Conservation (phyloP, 305 asterid species). For the Euphrasia arctica region DNA sequence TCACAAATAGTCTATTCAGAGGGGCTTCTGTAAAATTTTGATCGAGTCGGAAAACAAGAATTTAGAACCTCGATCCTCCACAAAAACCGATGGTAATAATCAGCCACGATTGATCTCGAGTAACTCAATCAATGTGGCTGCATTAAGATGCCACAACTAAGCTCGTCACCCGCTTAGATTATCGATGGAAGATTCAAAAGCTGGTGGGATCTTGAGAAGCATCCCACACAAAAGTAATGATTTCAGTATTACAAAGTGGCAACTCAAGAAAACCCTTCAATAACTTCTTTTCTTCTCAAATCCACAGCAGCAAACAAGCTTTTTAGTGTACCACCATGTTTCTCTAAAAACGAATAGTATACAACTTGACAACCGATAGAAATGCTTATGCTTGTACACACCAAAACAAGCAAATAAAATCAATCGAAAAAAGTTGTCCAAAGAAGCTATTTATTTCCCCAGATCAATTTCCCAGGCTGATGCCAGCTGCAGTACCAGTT, state of each 20-base stretch:
- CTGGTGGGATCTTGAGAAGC: too few species aligned
- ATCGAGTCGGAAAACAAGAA: too few species aligned
- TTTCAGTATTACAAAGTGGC: not conserved
- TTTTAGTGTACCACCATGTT: not conserved
- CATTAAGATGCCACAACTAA: too few species aligned
- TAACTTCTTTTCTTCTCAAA: not conserved
- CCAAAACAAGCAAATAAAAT: constrained; percentile 14
- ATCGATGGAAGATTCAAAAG: not conserved
- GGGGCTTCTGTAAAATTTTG: too few species aligned
- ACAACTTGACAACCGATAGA: not conserved
- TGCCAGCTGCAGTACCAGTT: constrained; percentile 71
- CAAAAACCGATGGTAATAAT: too few species aligned
- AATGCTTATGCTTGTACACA: constrained; percentile 20
- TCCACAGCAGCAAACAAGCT: constrained; percentile 12
- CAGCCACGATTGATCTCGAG: too few species aligned
- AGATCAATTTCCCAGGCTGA: constrained; percentile 90
- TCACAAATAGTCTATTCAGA: too few species aligned
- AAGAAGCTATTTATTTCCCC: constrained; percentile 55
- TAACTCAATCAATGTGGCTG: too few species aligned
- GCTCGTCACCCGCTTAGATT: too few species aligned
- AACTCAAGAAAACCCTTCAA: not conserved
- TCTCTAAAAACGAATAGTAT: not conserved
- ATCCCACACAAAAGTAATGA: not conserved
- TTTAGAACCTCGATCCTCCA: too few species aligned
- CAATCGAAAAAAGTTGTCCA: constrained; percentile 14